phyloP scores from a whole-genome alignment of 805 yeast species.

The Schwanniomyces sp. region DNA sequence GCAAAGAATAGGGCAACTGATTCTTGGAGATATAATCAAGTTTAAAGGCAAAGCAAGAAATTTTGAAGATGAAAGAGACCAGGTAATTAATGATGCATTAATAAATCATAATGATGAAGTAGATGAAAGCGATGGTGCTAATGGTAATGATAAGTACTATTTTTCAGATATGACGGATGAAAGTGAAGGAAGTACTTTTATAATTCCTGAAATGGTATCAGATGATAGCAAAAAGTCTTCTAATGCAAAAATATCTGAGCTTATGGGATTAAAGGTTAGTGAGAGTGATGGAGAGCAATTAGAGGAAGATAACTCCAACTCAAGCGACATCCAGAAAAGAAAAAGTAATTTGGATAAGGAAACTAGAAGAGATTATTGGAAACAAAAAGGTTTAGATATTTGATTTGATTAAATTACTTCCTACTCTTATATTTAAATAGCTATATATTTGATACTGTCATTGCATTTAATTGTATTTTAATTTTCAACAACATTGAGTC shows the following conservation, averaged over 20 bases:
- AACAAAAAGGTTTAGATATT: constrained; percentile 38
- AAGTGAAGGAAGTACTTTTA: constrained; percentile 22
- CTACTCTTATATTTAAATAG: neutral
- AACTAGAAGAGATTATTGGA: constrained; percentile 39
- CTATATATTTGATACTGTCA: neutral
- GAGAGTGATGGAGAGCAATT: constrained; percentile 14
- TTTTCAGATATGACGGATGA: constrained; percentile 45
- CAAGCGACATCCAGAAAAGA: constrained; percentile 1
- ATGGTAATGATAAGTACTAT: constrained; percentile 40
- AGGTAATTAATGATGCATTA: constrained; percentile 61
- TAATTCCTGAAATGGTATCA: constrained; percentile 1
- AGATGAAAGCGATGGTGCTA: constrained; percentile 34
- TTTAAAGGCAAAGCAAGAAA: constrained; percentile 74
- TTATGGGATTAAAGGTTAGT: constrained; percentile 18
- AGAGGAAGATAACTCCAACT: constrained; percentile 8
- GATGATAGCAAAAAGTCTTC: neutral
- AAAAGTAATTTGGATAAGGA: constrained; percentile 30
- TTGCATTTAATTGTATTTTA: neutral
- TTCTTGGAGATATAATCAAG: constrained; percentile 76
- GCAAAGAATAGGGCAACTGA: constrained; percentile 66
- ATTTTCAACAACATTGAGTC: constrained; percentile 5
- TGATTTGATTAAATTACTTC: neutral
- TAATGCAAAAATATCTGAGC: constrained; percentile 16
- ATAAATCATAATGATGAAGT: constrained; percentile 26
- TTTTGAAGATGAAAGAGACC: constrained; percentile 69